Evolutionary conservation across 163 green algal genomes (phyloP).

Genomic region (Scenedesmus sp.): DNA sequence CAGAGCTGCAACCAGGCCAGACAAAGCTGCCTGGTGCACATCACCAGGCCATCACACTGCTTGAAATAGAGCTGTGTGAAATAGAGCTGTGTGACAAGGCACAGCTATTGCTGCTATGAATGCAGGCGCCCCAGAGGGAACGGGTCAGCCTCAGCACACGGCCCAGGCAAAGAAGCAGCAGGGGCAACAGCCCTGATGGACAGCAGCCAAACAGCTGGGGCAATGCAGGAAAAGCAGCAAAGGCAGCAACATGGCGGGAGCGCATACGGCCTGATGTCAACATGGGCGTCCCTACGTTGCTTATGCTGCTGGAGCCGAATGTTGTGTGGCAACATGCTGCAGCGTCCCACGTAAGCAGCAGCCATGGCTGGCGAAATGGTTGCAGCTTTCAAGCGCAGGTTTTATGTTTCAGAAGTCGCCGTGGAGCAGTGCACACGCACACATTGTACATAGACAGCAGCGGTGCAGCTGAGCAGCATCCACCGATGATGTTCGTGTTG

Average conservation of each 20-base stretch:
- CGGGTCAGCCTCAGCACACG: conserved; percentile 47
- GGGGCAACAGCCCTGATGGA: background rate
- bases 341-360: conserved; percentile 35
- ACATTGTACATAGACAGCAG: too few relatives aligned
- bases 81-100: background rate
- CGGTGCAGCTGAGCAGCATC: too few relatives aligned
- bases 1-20: background rate
- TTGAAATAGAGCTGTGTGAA: background rate
- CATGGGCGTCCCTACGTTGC: conserved; percentile 70
- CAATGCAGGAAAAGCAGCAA: background rate
- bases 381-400: too few relatives aligned
- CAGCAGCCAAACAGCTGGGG: background rate
- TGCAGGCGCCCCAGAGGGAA: conserved; percentile 65
- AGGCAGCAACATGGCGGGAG: conserved; percentile 40
- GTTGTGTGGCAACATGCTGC: conserved; percentile 70
- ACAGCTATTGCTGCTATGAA: background rate
- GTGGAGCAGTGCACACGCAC: background rate
- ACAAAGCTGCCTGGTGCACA: background rate
- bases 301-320: conserved; percentile 76
- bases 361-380: too few relatives aligned
- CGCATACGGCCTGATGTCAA: conserved; percentile 64
- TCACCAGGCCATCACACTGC: background rate
- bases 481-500: too few relatives aligned
- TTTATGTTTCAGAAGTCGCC: too few relatives aligned
- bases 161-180: background rate